Base-by-base conservation (phyloP, 148 eudicot species). In the Fagopyrum homotropicum region DNA sequence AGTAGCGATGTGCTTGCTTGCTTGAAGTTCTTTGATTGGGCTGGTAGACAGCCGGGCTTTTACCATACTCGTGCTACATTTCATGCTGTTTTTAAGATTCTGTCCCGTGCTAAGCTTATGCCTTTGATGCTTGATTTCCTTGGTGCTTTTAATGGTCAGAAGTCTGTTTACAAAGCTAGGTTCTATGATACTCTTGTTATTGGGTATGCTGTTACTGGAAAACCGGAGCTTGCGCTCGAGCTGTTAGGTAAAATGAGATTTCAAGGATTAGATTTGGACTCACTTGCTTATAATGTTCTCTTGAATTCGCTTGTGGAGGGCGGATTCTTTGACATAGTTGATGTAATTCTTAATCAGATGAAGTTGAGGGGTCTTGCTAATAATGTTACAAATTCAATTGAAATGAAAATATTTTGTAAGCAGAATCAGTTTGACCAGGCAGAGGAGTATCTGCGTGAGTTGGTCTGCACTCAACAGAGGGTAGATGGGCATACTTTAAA, bases 1-100 rank as follows among this genome's bases (percentile, higher is more conserved):
- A 74, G 79, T 5, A 75, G 80, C 6, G 87, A 94, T 70, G 83
- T 86, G 43, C 82, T 91, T 14, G 59, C 87, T 49, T 89, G 93
- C 77, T 76, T 93, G 79, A 90, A 86, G 75, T 93, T 93, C 80
- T 93, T 93, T 71, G 97, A 93, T 72, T 93, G 98, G 98, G 90
- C 89, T 4, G 95, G 93, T 7, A 83, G 86, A 46, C 97, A 91
- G 29, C 79, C 75, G 0, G 83, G 89, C 12, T 93, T 91, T 73
- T 14, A 73, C 54, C 98, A 89, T 75, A 87, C 93, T 8, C 73
- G 80, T 0, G 52, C 79, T 14, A 91, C 97, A 1, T 94, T 83
- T 73, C 16, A 77, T 74, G 83, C 91, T 5, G 77, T 94, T 22
- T 91, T 94, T 72, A 86, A 87, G 87, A 87, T 88, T 57, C 71